phyloP scores from a whole-genome alignment of 2,329 filamentous ascomycete genomes.

The Pseudogymnoascus sp. region DNA sequence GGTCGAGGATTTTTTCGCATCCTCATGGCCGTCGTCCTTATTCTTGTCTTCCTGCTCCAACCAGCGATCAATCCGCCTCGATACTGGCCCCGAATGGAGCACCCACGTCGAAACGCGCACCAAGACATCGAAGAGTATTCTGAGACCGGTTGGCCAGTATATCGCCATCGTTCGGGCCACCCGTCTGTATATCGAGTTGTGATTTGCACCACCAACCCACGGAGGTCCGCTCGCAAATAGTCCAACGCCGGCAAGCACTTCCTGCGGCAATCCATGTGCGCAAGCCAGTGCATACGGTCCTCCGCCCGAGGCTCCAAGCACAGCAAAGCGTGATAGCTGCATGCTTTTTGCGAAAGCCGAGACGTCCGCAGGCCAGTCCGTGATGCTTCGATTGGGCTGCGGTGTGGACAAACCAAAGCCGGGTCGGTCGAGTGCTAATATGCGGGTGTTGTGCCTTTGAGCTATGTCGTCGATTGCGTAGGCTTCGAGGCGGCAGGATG shows the following conservation, averaged over 20 bases:
- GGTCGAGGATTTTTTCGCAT: not conserved
- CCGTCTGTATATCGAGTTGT: not conserved
- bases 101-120: not conserved
- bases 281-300: conserved; percentile 42
- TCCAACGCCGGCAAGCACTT: not conserved
- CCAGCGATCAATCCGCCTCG: not conserved
- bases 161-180: not conserved
- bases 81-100: not conserved
- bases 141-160: not conserved
- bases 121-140: not conserved
- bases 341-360: conserved; percentile 34
- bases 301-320: conserved; percentile 41
- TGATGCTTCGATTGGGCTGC: conserved; percentile 22
- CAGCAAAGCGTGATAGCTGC: conserved; percentile 33
- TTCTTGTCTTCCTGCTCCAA: not conserved
- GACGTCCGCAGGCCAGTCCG: conserved; percentile 37
- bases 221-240: conserved; percentile 1
- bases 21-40: not conserved
- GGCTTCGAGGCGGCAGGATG: conserved; percentile 35
- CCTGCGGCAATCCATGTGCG: conserved; percentile 31
- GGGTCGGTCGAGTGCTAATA: conserved; percentile 37
- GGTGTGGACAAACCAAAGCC: conserved; percentile 37
- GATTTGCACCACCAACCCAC: not conserved
- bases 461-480: conserved; percentile 24
- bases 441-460: conserved; percentile 22